Base-by-base conservation (phyloP, 495 filamentous ascomycete genomes). In the Chaetomidium leptoderma region DNA sequence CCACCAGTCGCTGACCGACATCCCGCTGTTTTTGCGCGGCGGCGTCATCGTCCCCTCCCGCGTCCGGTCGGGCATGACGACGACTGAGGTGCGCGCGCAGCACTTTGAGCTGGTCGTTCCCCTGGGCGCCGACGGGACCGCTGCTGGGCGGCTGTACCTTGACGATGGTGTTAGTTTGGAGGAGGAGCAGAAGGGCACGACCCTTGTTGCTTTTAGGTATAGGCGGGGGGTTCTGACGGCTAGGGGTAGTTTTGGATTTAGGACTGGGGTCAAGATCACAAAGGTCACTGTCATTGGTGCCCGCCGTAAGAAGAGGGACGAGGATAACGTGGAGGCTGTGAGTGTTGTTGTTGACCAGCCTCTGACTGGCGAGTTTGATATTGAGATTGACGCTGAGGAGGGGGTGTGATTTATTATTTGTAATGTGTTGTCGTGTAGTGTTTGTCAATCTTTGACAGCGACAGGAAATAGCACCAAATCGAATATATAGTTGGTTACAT, bases 71-170 rank as follows among this genome's bases (percentile, higher is more conserved):
- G 85, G 83, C 16, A 85, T 83, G 69, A 92, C 90, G 8, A 92
- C 88, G 4, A 74, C 78, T 16, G 84, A 83, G 57, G 68, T 92
- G 23, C 79, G 90, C 26, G 74, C 78, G 54, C 74, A 83, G 61
- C 72, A 83, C 51, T 91, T 92, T 72, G 81, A 86, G 69, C 70
- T 95, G 39, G 55, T 92, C 29, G 73, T 95, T 32, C 83, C 89
- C 1, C 78, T 88, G 0, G 82, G 73, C 24, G 58, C 59, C 33
- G 71, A 76, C 36, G 75, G 75, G 37, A 71, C 58, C 37, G 76
- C 75, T 0, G 35, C 48, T 6, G 76, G 76, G 3, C 43, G 47
- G 44, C 69, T 88, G 58, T 88, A 86, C 60, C 67, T 86, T 1
- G 85, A 88, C 55, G 82, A 86, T 52, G 80, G 84, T 37, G 76